Base-by-base conservation (phyloP, 2,329 filamentous ascomycete genomes). In the Scedosporium dehoogii region DNA sequence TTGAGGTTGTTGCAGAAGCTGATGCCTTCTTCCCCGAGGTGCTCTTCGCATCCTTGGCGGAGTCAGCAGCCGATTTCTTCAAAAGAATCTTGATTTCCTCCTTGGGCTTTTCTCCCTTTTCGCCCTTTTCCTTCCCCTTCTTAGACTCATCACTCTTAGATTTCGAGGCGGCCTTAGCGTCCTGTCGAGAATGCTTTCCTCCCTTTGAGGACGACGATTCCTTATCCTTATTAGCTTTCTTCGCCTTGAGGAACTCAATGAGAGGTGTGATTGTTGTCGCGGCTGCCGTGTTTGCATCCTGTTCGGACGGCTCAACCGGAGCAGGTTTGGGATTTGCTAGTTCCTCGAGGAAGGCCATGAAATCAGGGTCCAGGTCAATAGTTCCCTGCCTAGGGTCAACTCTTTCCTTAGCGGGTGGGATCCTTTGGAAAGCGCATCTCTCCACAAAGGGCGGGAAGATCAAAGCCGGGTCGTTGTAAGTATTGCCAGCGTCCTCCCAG, bases 321-420 rank as follows among this genome's bases (percentile, higher is more conserved):
- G 74, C 73, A 1, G 84, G 84, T 67, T 96, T 91, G 1, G 92
- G 96, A 57, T 63, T 63, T 9, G 65, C 65, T 4, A 97, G 81
- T 61, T 85, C 89, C 72, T 96, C 90, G 6, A 99, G 81, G 72
- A 97, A 99, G 27, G 87, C 86, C 78, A 97, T 96, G 69, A 97
- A 99, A 68, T 97, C 94, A 0, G 91, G 86, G 70, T 99, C 94
- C 72, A 96, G 92, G 69, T 99, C 94, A 67, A 99, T 97, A 3
- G 92, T 96, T 61, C 93, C 94, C 72, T 96, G 91, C 14, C 92
- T 87, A 61, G 86, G 85, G 77, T 99, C 94, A 61, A 85, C 84
- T 41, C 91, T 86, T 59, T 85, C 84, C 72, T 90, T 91, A 42
- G 81, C 84, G 64, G 84, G 85, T 1, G 93, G 91, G 1, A 91